Percentiles rank a stretch among this genome's conserved stretches.
phyloP scores from a whole-genome alignment of 1,284 basidiomycete species.

The Trichosporon faecale region DNA sequence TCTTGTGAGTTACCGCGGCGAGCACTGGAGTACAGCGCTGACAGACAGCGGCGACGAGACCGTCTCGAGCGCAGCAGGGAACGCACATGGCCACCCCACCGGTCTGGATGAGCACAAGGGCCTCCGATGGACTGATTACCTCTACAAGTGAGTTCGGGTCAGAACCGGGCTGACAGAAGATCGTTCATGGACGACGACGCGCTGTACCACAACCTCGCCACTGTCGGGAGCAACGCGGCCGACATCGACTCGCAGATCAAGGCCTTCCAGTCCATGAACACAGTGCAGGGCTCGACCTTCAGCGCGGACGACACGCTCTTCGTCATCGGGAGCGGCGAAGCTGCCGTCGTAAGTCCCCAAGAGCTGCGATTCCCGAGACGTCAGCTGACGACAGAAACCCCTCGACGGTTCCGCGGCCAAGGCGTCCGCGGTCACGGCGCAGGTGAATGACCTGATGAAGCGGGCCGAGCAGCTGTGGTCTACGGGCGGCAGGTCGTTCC shows the following conservation, averaged over 20 bases:
- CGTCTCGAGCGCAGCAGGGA: not conserved
- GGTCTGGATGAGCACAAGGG: not conserved
- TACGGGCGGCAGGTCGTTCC: not conserved
- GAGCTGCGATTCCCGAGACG: not conserved
- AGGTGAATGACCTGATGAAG: not conserved
- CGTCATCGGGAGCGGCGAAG: conserved; percentile 1
- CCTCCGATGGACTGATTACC: conserved; percentile 5
- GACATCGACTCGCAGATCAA: conserved; percentile 3
- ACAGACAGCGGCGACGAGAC: not conserved
- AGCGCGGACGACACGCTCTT: not conserved
- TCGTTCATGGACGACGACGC: conserved; percentile 5
- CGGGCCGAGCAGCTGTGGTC: not conserved
- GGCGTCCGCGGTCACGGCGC: not conserved
- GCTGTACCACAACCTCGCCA: conserved; percentile 4
- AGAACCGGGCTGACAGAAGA: not conserved
- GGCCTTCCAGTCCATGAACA: not conserved
- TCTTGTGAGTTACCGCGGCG: not conserved
- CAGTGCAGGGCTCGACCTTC: not conserved
- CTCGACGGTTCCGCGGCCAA: not conserved
- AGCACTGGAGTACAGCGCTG: too few species aligned
- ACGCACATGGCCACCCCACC: not conserved
- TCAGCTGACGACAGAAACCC: not conserved
- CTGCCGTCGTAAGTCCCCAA: not conserved
- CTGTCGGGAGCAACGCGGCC: not conserved
- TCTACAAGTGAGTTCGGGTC: not conserved